Base-by-base conservation (phyloP, 2,329 filamentous ascomycete genomes). In the Macroventuria anomochaeta region DNA sequence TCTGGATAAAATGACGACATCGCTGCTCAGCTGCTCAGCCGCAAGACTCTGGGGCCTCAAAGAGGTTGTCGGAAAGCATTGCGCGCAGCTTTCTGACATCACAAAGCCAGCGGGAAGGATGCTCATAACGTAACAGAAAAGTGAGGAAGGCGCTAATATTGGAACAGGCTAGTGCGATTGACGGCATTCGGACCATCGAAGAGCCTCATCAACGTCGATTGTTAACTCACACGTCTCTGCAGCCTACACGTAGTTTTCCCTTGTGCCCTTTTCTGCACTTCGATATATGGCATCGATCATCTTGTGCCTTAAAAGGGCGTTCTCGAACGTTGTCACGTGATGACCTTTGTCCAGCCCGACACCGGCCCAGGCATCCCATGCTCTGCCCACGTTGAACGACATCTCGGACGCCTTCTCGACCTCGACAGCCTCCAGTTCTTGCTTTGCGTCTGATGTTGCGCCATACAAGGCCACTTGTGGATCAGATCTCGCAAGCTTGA, bases 351-450 rank as follows among this genome's bases (percentile, higher is more conserved):
- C 64, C 8, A 62, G 33, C 7, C 62, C 68, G 5, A 53, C 65
- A 61, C 55, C 74, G 5, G 81, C 81, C 71, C 79, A 85, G 1
- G 75, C 76, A 61, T 88, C 85, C 69, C 87, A 88, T 0, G 85
- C 61, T 17, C 76, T 77, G 0, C 78, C 85, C 23, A 87, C 80
- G 58, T 79, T 81, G 46, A 79, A 84, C 7, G 74, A 76, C 1
- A 83, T 72, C 15, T 76, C 64, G 11, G 79, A 77, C 0, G 72
- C 79, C 21, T 73, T 77, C 36, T 80, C 80, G 21, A 85, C 78
- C 43, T 85, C 78, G 0, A 87, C 63, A 0, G 55, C 55, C 17
- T 69, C 64, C 15, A 76, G 59, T 25, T 79, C 77, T 21, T 59
- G 46, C 18, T 53, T 51, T n/a, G 34, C 76, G 25, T 79, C 78